Evolutionary conservation across 106 monocot genomes (phyloP).

Genomic region (Gastrodia elata): DNA sequence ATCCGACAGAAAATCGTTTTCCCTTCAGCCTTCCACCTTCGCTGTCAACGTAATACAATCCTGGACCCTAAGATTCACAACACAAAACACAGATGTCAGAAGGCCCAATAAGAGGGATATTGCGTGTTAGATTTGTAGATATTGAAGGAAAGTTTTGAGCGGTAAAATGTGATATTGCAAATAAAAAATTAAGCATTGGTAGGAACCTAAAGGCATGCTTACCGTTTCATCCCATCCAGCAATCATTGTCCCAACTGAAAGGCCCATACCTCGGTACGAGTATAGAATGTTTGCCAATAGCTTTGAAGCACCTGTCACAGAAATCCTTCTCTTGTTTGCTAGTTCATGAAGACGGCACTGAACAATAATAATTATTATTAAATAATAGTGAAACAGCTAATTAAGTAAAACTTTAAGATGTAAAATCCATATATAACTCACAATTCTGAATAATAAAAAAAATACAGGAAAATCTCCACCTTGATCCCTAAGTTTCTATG

Average conservation of each 20-base stretch:
- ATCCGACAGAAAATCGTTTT: conserved; percentile 64
- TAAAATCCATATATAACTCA: neutral
- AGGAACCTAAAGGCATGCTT: neutral
- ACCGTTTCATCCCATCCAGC: conserved; percentile 97
- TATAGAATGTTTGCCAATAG: conserved; percentile 76
- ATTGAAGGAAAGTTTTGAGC: no score
- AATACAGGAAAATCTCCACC: conserved; percentile 12
- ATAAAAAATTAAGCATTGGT: neutral
- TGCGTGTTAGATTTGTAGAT: no score
- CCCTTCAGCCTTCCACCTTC: conserved; percentile 77
- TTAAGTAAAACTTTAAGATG: neutral
- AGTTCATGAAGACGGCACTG: conserved; percentile 84
- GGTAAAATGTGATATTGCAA: no score
- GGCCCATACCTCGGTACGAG: conserved; percentile 83
- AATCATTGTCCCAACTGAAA: conserved; percentile 91
- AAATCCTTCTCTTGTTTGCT: conserved; percentile 87
- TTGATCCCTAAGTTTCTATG: conserved; percentile 67
- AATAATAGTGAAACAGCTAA: neutral
- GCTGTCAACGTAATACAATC: conserved; percentile 69
- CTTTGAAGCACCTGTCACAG: conserved; percentile 83
- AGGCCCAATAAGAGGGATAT: no score
- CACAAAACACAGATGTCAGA: conserved; percentile 5
- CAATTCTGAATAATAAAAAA: neutral
- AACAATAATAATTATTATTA: neutral
- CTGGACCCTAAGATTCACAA: conserved; percentile 38